These are phyloP conservation scores for Metschnikowia peoriensis DNA, from an alignment of 805 yeast species.

Conservation along the genomic window DNA sequence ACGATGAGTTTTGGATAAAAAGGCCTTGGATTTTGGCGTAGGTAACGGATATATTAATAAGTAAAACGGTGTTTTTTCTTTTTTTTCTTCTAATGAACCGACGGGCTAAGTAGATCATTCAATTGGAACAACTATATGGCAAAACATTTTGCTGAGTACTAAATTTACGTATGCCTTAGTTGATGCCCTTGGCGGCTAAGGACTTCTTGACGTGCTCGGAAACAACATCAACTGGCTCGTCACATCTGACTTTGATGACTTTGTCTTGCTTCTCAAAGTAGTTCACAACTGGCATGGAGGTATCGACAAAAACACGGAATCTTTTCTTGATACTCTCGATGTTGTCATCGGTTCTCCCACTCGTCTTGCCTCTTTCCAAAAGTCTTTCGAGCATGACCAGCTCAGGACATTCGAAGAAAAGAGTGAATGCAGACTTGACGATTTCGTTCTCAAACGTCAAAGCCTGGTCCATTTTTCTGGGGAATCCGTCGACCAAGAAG, in stretches of 20 bases:
- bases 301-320: constrained; percentile 79
- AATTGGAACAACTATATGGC: neutral
- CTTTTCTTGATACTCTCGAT: constrained; percentile 87
- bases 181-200: constrained; percentile 43
- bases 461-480: constrained; percentile 98
- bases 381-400: constrained; percentile 79
- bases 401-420: constrained; percentile 82
- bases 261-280: constrained; percentile 69
- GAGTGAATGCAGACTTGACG: constrained; percentile 67
- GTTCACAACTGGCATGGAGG: constrained; percentile 92
- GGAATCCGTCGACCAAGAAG: constrained; percentile 93
- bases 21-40: constrained; percentile 34
- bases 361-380: constrained; percentile 87
- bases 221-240: constrained; percentile 77
- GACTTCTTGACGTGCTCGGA: constrained; percentile 66
- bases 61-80: neutral
- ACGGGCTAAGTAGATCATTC: neutral
- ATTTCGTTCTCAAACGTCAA: constrained; percentile 79
- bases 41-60: no score
- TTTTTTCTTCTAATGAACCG: no score
- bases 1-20: constrained; percentile 59
- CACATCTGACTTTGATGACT: constrained; percentile 78
- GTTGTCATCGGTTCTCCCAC: constrained; percentile 93
- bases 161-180: constrained; percentile 1
- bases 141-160: neutral